These are phyloP conservation scores for Fusarium sp. DNA, from an alignment of 2,329 filamentous ascomycete genomes.

Conservation along the genomic window DNA sequence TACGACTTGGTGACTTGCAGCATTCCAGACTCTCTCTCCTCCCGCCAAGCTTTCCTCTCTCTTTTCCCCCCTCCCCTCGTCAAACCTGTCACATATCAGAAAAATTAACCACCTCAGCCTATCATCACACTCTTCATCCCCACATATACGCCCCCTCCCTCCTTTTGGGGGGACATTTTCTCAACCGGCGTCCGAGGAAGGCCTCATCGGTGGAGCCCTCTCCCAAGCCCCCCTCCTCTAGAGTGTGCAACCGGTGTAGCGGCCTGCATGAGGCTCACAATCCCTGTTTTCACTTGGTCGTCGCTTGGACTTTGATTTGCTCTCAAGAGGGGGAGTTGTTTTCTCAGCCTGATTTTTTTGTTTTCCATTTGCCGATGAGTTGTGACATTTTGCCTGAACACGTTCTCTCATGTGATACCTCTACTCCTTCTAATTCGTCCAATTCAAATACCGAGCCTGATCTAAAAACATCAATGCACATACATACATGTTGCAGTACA, in stretches of 20 bases:
- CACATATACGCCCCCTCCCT: neutral
- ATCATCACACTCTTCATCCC: neutral
- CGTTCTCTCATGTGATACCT: neutral
- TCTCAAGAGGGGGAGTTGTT: neutral
- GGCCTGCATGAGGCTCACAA: conserved; percentile 31
- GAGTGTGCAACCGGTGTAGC: conserved; percentile 22
- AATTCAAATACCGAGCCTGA: neutral
- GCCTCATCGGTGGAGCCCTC: conserved; percentile 27
- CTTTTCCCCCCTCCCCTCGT: neutral
- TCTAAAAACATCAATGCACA: neutral
- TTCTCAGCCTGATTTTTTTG: neutral
- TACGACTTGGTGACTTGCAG: neutral
- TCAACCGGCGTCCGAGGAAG: conserved; percentile 30
- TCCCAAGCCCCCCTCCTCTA: too few relatives aligned
- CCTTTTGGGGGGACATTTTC: neutral
- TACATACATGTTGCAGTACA: neutral
- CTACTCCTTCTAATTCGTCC: neutral
- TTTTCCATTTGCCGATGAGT: neutral
- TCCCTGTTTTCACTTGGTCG: neutral
- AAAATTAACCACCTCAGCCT: neutral
- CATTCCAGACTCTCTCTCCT: neutral
- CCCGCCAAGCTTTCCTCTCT: neutral
- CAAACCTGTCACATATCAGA: conserved; percentile 31
- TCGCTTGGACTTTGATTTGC: neutral
- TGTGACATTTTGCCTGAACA: neutral